A percentile compares a stretch with the other conserved stretches of the same genome.
Conservation (phyloP, 2,329 filamentous ascomycete species). For the Trichoderma aggressivum region DNA sequence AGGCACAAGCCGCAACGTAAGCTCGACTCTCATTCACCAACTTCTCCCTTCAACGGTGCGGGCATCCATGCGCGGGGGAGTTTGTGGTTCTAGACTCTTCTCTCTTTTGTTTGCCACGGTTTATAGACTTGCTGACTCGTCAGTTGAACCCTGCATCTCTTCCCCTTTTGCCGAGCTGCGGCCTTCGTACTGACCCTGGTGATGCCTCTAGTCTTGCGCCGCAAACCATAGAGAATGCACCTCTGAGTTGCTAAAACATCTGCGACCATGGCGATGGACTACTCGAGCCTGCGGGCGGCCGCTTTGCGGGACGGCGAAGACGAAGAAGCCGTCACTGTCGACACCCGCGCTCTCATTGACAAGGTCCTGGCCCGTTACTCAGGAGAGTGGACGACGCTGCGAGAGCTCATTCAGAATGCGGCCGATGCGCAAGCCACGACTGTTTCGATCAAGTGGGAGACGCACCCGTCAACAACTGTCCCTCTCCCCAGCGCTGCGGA, state of each 20-base stretch:
- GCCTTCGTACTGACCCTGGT: not conserved
- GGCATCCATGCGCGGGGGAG: not conserved
- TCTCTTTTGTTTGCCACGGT: not conserved
- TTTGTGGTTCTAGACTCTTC: not conserved
- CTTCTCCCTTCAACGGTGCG: not conserved
- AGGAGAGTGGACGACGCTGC: slow-evolving; percentile 85
- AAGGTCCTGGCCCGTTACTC: slow-evolving; percentile 96
- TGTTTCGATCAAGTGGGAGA: slow-evolving; percentile 90
- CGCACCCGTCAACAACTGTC: slow-evolving; percentile 74
- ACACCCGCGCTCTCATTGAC: slow-evolving; percentile 93
- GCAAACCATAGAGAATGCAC: slow-evolving; percentile 3
- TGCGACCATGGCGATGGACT: slow-evolving; percentile 54
- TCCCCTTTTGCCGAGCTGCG: not conserved
- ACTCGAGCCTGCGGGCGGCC: slow-evolving; percentile 75
- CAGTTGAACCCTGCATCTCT: not conserved
- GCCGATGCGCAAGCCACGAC: slow-evolving; percentile 90
- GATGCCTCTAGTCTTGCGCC: not conserved
- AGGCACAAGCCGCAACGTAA: slow-evolving; percentile 4
- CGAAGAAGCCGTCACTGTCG: slow-evolving; percentile 96
- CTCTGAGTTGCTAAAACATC: not conserved
- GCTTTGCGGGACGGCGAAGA: slow-evolving; percentile 83
- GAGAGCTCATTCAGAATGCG: slow-evolving; percentile 97
- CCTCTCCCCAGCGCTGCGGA: slow-evolving; percentile 65
- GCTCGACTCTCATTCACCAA: not conserved
- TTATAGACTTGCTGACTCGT: not conserved